Evolutionary conservation across 805 yeast species (phyloP).

Genomic region (Lipomyces chichibuensis): DNA sequence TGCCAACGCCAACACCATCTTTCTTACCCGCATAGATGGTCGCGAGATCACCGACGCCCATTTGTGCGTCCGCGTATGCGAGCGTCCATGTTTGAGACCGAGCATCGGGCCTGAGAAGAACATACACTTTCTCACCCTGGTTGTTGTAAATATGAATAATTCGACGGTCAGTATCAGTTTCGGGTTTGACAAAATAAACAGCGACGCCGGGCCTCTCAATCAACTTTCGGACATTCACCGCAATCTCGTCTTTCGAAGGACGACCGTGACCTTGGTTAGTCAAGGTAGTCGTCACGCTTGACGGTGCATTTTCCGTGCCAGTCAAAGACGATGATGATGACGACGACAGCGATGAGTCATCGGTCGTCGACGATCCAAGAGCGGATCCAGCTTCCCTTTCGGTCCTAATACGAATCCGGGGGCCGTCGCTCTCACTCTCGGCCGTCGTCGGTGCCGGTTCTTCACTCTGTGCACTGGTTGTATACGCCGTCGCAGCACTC

Average conservation of each 20-base stretch:
- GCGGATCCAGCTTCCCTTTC: background rate
- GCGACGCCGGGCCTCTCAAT: slow-evolving; percentile 20
- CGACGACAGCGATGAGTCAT: background rate
- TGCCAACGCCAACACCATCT: slow-evolving; percentile 29
- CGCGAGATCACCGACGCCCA: slow-evolving; percentile 24
- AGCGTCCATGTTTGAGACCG: slow-evolving; percentile 33
- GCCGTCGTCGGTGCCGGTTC: background rate
- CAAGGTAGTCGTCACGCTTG: background rate
- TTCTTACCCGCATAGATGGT: slow-evolving; percentile 34
- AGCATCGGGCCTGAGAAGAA: slow-evolving; percentile 27
- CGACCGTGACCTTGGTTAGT: slow-evolving; percentile 1
- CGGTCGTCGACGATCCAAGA: background rate
- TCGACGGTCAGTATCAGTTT: slow-evolving; percentile 26
- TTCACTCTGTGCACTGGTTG: background rate
- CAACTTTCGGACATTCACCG: slow-evolving; percentile 5
- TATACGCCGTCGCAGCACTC: background rate
- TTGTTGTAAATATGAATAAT: slow-evolving; percentile 29
- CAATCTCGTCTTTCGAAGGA: background rate
- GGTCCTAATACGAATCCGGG: slow-evolving; percentile 5
- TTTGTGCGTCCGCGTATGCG: slow-evolving; percentile 25
- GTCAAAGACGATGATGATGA: background rate
- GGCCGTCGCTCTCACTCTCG: background rate
- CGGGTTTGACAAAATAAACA: slow-evolving; percentile 27
- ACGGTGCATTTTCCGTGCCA: background rate
- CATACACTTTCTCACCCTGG: slow-evolving; percentile 32